Percentiles rank a stretch among this genome's conserved stretches.
These are phyloP conservation scores for Sarcomyxa edulis DNA, from an alignment of 768 basidiomycete species.

Conservation along the genomic window DNA sequence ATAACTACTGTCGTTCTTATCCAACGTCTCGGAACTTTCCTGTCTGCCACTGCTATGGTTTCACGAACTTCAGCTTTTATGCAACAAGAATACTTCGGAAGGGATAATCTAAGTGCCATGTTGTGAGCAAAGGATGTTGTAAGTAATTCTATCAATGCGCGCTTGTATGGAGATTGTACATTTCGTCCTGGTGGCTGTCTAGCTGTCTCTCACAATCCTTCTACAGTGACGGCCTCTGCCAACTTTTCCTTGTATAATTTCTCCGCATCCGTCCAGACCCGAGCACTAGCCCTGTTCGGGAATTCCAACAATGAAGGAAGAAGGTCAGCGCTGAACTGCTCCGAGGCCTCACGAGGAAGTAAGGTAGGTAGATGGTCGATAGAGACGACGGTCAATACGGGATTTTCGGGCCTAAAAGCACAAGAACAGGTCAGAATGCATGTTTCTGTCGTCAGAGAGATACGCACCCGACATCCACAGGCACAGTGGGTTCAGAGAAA, in stretches of 20 bases:
- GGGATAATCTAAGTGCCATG: no score
- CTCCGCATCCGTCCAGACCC: constrained; percentile 89
- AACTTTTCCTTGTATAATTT: constrained; percentile 65
- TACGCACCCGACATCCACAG: constrained; percentile 75
- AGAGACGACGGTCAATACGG: constrained; percentile 79
- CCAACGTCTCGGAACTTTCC: no score
- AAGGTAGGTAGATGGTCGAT: constrained; percentile 97
- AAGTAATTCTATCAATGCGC: no score
- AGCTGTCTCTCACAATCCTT: constrained; percentile 21
- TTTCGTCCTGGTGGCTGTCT: not conserved
- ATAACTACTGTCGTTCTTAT: no score
- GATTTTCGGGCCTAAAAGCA: constrained; percentile 52
- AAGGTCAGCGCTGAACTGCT: constrained; percentile 89
- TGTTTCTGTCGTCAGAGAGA: no score
- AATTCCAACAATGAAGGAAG: constrained; percentile 83
- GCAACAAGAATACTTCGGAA: no score
- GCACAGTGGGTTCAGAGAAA: constrained; percentile 86
- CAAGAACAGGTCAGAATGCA: no score
- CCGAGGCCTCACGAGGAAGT: constrained; percentile 92
- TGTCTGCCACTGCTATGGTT: no score
- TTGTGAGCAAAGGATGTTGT: no score
- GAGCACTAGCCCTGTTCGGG: constrained; percentile 56
- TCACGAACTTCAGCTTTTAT: no score
- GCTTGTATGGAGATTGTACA: no score
- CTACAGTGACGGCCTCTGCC: constrained; percentile 34